Conservation (phyloP, 2,329 filamentous ascomycete genomes). For the Hypoxylon sp. region DNA sequence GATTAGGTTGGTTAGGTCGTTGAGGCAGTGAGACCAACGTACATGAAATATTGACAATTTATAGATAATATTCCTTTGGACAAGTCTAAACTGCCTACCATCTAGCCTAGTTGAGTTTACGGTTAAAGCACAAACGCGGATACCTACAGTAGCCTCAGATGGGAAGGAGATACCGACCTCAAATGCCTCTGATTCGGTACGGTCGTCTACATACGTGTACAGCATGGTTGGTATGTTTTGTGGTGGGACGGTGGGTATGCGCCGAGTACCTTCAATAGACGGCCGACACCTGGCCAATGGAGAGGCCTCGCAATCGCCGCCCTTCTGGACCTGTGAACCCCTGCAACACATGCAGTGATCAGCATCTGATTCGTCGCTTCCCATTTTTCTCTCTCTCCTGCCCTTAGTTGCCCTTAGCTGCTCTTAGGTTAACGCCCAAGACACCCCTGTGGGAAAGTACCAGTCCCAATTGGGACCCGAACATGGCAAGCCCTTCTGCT, state of each 20-base stretch:
- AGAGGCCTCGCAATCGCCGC: conserved; percentile 30
- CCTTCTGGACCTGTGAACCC: conserved; percentile 34
- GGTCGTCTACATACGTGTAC: conserved; percentile 24
- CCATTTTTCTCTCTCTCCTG: conserved; percentile 9
- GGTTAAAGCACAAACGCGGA: conserved; percentile 1
- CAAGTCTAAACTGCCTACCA: conserved; percentile 4
- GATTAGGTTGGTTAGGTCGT: neutral
- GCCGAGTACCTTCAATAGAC: conserved; percentile 26
- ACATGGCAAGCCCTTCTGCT: conserved; percentile 18
- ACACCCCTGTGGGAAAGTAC: conserved; percentile 6
- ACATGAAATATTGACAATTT: conserved; percentile 4
- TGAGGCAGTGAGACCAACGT: neutral
- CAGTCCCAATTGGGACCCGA: conserved; percentile 28
- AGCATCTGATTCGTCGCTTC: conserved; percentile 38
- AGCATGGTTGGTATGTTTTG: conserved; percentile 7
- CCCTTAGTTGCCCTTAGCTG: neutral
- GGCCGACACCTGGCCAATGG: conserved; percentile 29
- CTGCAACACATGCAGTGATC: conserved; percentile 24
- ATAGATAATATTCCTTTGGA: neutral
- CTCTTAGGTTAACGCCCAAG: conserved; percentile 12
- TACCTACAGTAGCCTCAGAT: conserved; percentile 34
- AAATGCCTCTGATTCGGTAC: conserved; percentile 5
- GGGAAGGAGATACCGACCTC: conserved; percentile 33
- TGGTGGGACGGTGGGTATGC: conserved; percentile 14
- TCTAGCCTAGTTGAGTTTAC: conserved; percentile 15